Conservation (phyloP, 306 rosid genomes). For the Hippophae gyantsensis region DNA sequence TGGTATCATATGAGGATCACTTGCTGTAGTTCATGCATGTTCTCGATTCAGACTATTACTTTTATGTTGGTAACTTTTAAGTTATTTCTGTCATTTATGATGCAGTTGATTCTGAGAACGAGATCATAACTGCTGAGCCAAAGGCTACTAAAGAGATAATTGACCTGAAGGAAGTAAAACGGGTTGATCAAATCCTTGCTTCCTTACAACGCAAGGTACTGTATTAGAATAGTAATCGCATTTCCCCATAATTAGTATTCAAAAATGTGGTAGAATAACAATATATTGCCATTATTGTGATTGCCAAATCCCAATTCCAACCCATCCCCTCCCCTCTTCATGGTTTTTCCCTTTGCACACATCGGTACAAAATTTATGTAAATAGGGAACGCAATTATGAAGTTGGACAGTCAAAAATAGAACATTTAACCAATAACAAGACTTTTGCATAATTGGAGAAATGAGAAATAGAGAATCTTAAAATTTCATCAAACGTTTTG, state of each 20-base stretch:
- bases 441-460: too few relatives aligned
- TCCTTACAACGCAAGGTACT: slow-evolving; percentile 72
- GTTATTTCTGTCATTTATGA: slow-evolving; percentile 26
- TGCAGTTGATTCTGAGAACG: slow-evolving; percentile 70
- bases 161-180: slow-evolving; percentile 62
- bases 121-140: slow-evolving; percentile 36
- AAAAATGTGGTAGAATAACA: background rate
- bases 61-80: slow-evolving; percentile 11
- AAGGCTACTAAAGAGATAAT: slow-evolving; percentile 61
- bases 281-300: too few relatives aligned
- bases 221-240: background rate
- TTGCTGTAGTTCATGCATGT: background rate
- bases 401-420: too few relatives aligned
- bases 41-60: background rate
- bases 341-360: too few relatives aligned
- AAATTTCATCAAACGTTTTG: too few relatives aligned
- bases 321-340: too few relatives aligned
- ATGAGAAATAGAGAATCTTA: too few relatives aligned
- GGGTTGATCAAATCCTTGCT: slow-evolving; percentile 74
- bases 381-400: too few relatives aligned
- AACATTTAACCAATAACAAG: too few relatives aligned
- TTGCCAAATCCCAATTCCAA: too few relatives aligned
- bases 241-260: slow-evolving; percentile 10
- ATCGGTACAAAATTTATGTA: too few relatives aligned
- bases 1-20: slow-evolving; percentile 34